phyloP scores from a whole-genome alignment of 352 stramenopile species.

The Phytophthora citricola region DNA sequence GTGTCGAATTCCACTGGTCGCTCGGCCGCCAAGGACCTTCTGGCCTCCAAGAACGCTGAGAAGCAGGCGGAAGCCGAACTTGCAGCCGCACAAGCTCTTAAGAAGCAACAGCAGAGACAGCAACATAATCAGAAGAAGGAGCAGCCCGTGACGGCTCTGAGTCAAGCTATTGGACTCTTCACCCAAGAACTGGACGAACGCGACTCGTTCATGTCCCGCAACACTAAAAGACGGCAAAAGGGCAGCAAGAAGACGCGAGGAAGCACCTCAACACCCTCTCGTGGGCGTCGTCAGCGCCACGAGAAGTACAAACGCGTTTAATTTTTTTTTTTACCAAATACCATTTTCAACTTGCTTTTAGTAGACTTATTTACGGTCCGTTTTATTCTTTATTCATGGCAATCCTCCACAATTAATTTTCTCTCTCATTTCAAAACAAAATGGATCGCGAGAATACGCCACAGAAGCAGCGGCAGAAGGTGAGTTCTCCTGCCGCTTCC shows the following conservation, averaged over 20 bases:
- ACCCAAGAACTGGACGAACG: conserved; percentile 54
- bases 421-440: background rate
- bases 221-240: conserved; percentile 55
- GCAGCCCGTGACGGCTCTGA: conserved; percentile 51
- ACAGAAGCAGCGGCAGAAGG: conserved; percentile 82
- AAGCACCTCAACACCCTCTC: conserved; percentile 31
- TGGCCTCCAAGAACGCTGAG: conserved; percentile 57
- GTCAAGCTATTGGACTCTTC: conserved; percentile 69
- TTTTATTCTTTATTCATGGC: conserved; percentile 3
- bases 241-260: conserved; percentile 42
- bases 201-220: conserved; percentile 45
- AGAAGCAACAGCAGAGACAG: conserved; percentile 43
- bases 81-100: conserved; percentile 31
- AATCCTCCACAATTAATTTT: background rate
- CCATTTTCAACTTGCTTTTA: conserved; percentile 12
- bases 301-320: conserved; percentile 68
- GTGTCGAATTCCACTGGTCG: conserved; percentile 11
- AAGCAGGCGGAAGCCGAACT: conserved; percentile 44
- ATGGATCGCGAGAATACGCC: conserved; percentile 82
- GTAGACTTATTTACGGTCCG: background rate
- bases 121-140: conserved; percentile 36
- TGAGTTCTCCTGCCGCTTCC: conserved; percentile 17
- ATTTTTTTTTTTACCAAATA: background rate
- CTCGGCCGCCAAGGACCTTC: conserved; percentile 58
- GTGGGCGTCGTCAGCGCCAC: conserved; percentile 60